Evolutionary conservation across 2,329 filamentous ascomycete species (phyloP).

Genomic region (Aspergillus sp.): DNA sequence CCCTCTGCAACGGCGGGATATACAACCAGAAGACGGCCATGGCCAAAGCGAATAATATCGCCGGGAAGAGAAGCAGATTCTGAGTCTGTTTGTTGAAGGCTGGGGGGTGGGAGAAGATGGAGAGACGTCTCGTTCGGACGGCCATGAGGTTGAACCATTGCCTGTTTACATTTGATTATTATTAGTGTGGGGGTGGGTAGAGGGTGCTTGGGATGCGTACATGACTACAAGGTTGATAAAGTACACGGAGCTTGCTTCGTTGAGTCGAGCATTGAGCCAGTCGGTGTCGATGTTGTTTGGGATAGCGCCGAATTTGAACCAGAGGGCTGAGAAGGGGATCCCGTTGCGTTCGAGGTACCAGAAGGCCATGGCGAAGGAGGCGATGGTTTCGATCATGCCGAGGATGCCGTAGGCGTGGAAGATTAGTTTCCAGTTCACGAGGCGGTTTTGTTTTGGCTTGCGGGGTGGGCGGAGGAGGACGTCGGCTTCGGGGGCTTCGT

Average conservation of each 20-base stretch:
- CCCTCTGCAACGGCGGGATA: conserved; percentile 63
- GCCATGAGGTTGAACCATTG: conserved; percentile 77
- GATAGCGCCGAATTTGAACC: conserved; percentile 68
- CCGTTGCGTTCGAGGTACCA: conserved; percentile 64
- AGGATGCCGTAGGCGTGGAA: conserved; percentile 72
- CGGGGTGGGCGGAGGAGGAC: conserved; percentile 70
- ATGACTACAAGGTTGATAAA: conserved; percentile 80
- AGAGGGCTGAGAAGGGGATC: conserved; percentile 64
- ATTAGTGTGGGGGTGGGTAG: neutral
- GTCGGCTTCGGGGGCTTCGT: conserved; percentile 75
- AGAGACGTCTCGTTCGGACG: conserved; percentile 65
- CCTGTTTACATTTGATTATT: conserved; percentile 29
- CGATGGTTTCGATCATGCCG: conserved; percentile 63
- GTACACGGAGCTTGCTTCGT: conserved; percentile 71
- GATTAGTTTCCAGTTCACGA: conserved; percentile 73
- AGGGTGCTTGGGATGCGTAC: conserved; percentile 38
- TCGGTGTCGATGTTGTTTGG: conserved; percentile 59
- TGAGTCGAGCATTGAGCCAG: conserved; percentile 51
- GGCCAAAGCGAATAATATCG: conserved; percentile 67
- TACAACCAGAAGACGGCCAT: conserved; percentile 74
- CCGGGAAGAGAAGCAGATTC: conserved; percentile 70
- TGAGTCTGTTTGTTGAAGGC: conserved; percentile 64
- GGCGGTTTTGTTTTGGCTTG: conserved; percentile 67
- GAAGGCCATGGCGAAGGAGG: conserved; percentile 66
- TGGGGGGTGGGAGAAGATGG: conserved; percentile 73